Conservation (phyloP, 208 protist species). For the Leishmania turanica region DNA sequence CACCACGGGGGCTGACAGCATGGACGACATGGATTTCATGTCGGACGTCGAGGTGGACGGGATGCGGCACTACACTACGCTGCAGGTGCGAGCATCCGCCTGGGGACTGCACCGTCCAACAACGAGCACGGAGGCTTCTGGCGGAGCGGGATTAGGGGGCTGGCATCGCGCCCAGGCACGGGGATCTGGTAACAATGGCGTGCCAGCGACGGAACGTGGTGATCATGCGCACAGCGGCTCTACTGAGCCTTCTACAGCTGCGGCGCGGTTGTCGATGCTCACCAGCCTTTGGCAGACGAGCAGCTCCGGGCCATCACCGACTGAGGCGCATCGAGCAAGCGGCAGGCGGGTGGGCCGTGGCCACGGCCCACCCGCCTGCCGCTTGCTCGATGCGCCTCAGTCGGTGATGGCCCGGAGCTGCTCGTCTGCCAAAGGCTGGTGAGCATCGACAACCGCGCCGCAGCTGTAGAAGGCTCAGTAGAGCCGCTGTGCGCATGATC, state of each 20-base stretch:
- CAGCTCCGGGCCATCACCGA: not conserved
- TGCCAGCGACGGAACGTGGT: not conserved
- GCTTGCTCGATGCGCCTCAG: not conserved
- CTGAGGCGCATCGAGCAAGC: not conserved
- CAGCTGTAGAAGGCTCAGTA: not conserved
- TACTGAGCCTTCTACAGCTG: not conserved
- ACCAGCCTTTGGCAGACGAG: constrained; percentile 5
- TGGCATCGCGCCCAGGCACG: not conserved
- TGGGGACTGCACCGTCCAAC: constrained; percentile 17
- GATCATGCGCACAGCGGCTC: not conserved
- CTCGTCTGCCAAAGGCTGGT: constrained; percentile 5
- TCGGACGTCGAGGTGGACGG: constrained; percentile 31
- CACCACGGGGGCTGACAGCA: not conserved
- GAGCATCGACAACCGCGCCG: not conserved
- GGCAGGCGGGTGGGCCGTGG: not conserved
- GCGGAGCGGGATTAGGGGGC: not conserved
- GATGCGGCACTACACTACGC: constrained; percentile 11
- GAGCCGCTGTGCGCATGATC: not conserved
- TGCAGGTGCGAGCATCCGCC: constrained; percentile 22
- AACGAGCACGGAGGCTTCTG: not conserved
- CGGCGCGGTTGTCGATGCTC: not conserved
- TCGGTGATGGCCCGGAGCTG: not conserved
- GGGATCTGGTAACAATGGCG: not conserved
- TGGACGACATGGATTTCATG: constrained; percentile 23
- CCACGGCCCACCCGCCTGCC: not conserved